These are phyloP conservation scores for Diaporthe citrichinensis DNA, from an alignment of 2,329 filamentous ascomycete genomes.

Conservation along the genomic window DNA sequence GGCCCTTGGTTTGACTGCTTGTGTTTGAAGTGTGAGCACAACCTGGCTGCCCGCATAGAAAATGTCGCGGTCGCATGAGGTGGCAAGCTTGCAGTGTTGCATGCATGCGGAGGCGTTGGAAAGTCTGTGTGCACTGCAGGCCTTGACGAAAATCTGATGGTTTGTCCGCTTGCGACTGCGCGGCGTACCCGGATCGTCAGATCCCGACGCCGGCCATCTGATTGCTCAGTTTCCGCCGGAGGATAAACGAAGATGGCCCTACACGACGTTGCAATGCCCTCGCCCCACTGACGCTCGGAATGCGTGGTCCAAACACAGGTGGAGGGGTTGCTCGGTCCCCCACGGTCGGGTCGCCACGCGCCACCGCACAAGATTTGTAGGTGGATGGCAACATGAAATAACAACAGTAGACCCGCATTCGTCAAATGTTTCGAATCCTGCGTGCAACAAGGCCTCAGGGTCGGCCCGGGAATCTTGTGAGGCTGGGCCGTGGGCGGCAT, in stretches of 20 bases:
- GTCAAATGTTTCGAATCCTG: conserved; percentile 9
- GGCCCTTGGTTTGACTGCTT: not conserved
- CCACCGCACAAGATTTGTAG: not conserved
- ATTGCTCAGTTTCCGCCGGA: conserved; percentile 5
- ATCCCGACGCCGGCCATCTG: conserved; percentile 1
- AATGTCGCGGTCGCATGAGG: not conserved
- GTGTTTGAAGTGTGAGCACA: conserved; percentile 2
- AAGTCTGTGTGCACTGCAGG: not conserved
- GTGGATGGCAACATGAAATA: not conserved
- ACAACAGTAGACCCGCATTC: not conserved
- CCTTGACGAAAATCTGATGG: not conserved
- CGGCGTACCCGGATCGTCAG: not conserved
- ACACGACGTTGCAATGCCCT: not conserved
- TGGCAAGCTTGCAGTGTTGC: not conserved
- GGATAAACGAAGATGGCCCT: conserved; percentile 1
- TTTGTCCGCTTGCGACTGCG: not conserved
- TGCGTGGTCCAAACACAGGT: not conserved
- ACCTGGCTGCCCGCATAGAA: too few relatives aligned
- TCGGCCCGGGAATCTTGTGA: conserved; percentile 8
- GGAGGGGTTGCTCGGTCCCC: conserved; percentile 7
- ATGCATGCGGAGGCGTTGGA: not conserved
- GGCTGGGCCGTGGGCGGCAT: conserved; percentile 1
- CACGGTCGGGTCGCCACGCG: conserved; percentile 15
- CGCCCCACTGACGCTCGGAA: conserved; percentile 11
- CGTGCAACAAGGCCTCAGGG: conserved; percentile 5